Evolutionary conservation across 345 rosid genomes (phyloP).

Genomic region (Populus ilicifolia): DNA sequence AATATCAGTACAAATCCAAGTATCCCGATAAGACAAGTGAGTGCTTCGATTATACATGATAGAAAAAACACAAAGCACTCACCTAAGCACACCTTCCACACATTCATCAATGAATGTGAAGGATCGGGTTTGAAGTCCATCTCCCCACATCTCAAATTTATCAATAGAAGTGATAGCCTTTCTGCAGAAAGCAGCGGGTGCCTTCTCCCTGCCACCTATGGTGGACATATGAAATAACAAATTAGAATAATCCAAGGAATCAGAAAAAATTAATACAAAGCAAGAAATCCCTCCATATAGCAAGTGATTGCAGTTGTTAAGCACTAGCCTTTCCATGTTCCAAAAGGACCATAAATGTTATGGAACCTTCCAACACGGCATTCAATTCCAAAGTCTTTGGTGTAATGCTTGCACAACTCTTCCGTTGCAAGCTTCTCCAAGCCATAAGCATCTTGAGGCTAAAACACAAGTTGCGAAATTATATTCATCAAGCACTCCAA

Average conservation of each 20-base stretch:
- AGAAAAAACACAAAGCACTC: not conserved
- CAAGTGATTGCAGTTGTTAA: not conserved
- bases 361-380: constrained; percentile 96
- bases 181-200: constrained; percentile 99
- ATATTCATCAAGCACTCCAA: not conserved
- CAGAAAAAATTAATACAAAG: not conserved
- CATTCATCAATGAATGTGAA: constrained; percentile 99
- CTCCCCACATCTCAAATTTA: constrained; percentile 99
- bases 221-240: constrained; percentile 2
- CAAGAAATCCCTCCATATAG: not conserved
- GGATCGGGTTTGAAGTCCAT: constrained; percentile 92
- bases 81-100: constrained; percentile 97
- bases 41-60: not conserved
- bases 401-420: constrained; percentile 96
- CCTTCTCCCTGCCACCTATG: constrained; percentile 97
- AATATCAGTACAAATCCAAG: not conserved
- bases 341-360: constrained; percentile 98
- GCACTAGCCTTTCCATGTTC: constrained; percentile 92
- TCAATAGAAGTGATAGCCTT: constrained; percentile 76
- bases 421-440: constrained; percentile 98
- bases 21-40: not conserved
- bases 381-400: constrained; percentile 88
- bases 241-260: not conserved
- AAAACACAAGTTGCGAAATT: constrained; percentile 12
- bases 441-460: constrained; percentile 99